Evolutionary conservation across 192 early-diverging fungal genomes (phyloP).

Genomic region (Powellomyces hirtus): DNA sequence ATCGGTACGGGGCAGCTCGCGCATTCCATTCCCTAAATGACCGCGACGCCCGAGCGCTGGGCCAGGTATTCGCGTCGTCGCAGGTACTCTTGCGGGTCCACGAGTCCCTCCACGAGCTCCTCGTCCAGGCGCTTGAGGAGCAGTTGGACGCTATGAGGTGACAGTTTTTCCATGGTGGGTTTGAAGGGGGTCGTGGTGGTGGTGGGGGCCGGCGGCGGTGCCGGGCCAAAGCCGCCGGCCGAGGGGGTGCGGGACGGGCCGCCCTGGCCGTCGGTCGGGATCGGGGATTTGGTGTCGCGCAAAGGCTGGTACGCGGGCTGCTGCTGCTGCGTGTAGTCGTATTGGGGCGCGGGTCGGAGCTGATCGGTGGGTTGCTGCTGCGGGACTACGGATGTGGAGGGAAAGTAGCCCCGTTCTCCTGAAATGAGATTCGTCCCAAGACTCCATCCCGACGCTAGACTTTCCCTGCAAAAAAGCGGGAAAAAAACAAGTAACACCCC

Average conservation of each 20-base stretch:
- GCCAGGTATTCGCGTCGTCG: no score
- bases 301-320: background rate
- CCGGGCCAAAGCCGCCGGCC: background rate
- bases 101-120: slow-evolving; percentile 4
- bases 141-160: background rate
- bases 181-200: background rate
- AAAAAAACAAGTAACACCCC: background rate
- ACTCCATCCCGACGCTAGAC: slow-evolving; percentile 6
- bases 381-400: background rate
- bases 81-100: slow-evolving; percentile 15
- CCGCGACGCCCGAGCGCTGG: no score
- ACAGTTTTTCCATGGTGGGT: background rate
- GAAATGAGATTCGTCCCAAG: slow-evolving; percentile 2
- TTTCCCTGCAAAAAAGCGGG: slow-evolving; percentile 4
- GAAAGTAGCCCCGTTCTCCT: slow-evolving; percentile 1
- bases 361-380: background rate
- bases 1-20: no score
- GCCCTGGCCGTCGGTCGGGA: background rate
- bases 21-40: no score
- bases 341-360: background rate
- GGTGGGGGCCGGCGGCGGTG: background rate
- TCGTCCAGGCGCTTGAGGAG: slow-evolving; percentile 1
- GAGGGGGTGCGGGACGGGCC: no score
- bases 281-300: background rate
- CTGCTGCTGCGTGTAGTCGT: background rate